A percentile compares a stretch with the other conserved stretches of the same genome.
Conservation (phyloP, 352 stramenopile species). For the Globisporangium rhizosaccharum region DNA sequence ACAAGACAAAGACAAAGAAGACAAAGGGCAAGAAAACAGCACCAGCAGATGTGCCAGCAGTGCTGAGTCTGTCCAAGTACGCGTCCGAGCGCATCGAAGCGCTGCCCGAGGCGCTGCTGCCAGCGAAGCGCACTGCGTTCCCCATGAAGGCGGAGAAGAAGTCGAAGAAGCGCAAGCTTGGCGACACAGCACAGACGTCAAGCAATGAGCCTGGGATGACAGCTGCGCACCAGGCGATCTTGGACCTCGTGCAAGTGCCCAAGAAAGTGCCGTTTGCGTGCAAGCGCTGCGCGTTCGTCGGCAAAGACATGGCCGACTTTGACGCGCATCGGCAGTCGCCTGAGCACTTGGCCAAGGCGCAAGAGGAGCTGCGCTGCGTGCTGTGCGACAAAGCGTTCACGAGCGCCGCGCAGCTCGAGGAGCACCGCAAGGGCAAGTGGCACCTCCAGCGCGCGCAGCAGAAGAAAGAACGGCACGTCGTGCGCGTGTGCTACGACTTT, state of each 20-base stretch:
- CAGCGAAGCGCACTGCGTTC: constrained; percentile 20
- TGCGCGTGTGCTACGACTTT: constrained; percentile 83
- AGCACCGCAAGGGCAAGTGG: constrained; percentile 80
- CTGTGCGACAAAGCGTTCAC: constrained; percentile 81
- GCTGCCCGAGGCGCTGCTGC: constrained; percentile 53
- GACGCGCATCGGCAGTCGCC: constrained; percentile 44
- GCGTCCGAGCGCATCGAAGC: constrained; percentile 56
- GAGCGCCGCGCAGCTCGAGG: constrained; percentile 59
- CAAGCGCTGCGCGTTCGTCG: constrained; percentile 74
- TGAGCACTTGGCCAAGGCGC: constrained; percentile 34
- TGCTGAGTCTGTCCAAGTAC: constrained; percentile 68
- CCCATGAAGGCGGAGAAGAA: constrained; percentile 24
- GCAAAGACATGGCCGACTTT: constrained; percentile 64
- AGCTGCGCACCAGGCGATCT: constrained; percentile 22
- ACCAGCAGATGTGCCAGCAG: constrained; percentile 4
- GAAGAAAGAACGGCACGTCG: constrained; percentile 58
- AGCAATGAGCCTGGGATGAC: constrained; percentile 14
- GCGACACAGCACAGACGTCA: constrained; percentile 17
- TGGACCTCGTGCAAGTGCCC: constrained; percentile 48
- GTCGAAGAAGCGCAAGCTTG: constrained; percentile 32
- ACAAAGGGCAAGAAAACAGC: constrained; percentile 5
- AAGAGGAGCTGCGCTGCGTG: constrained; percentile 36
- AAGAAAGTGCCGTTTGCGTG: constrained; percentile 82
- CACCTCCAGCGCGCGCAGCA: constrained; percentile 68
- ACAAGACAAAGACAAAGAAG: neutral